Percentiles rank a stretch among this genome's conserved stretches.
Evolutionary conservation across 75 land plant species (phyloP).

Genomic region (Selaginella moellendorffii): DNA sequence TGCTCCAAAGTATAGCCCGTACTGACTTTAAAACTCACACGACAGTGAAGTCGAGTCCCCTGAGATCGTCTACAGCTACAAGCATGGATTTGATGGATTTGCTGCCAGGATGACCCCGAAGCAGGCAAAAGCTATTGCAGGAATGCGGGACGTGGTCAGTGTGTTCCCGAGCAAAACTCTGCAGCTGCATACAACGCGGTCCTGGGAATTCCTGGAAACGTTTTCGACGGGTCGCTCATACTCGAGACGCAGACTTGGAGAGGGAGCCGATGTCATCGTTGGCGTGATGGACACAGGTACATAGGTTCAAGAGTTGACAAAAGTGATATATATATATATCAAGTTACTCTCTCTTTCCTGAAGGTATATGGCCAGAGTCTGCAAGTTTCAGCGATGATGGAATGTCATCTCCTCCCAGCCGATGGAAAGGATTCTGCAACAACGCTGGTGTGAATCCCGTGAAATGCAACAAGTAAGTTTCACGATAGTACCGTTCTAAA

Average conservation of each 20-base stretch:
- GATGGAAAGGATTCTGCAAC: slow-evolving; percentile 8
- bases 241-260: neutral
- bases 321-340: neutral
- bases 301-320: neutral
- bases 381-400: slow-evolving; percentile 3
- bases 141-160: slow-evolving; percentile 42
- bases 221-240: neutral
- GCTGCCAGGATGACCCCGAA: slow-evolving; percentile 33
- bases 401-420: neutral
- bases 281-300: slow-evolving; percentile 79
- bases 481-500: neutral
- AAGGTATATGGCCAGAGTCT: slow-evolving; percentile 13
- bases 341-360: neutral
- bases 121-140: slow-evolving; percentile 30
- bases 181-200: slow-evolving; percentile 49
- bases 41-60: no score
- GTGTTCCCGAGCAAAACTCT: slow-evolving; percentile 31
- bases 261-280: slow-evolving; percentile 26
- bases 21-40: no score
- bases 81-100: slow-evolving; percentile 33
- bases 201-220: slow-evolving; percentile 68
- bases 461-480: neutral
- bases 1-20: neutral
- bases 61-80: slow-evolving; percentile 28
- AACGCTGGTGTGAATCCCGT: neutral